Base-by-base conservation (phyloP, 169 alveolate species). In the Plasmodium falciparum region DNA sequence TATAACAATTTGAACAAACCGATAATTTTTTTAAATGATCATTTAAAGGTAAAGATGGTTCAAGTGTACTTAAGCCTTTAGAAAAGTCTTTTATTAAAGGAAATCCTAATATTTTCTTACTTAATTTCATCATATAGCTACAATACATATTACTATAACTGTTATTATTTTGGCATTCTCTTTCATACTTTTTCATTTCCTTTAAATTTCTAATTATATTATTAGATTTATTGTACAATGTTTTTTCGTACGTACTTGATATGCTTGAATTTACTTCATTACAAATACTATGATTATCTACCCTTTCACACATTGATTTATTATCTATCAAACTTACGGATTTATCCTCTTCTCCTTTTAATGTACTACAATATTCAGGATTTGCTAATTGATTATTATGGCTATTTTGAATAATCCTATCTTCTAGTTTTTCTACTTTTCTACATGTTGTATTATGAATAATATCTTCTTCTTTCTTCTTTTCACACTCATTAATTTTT, bases 41-140 rank as follows among this genome's bases (percentile, higher is more conserved):
- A 54, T 61, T 86, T 29, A 86, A 65, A 11, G 92, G 92, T n/a
- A 86, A 56, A 3, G 88, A 58, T 11, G 92, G 92, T 33, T 86
- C 78, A 43, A 61, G 59, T n/a, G 92, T 86, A 15, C 61, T 86
- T 74, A 86, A 22, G 8, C 92, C 92, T 47, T n/a, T 72, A 71
- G 71, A 86, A 74, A 86, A 86, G n/a, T 86, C 92, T 58, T 50
- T 71, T 33, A 86, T 61, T 67, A 86, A 52, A 7, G 92, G 88
- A 39, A 86, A 70, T 29, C 92, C 92, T 29, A 86, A 5, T 20
- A 59, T n/a, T 56, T 62, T 70, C 56, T 72, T 86, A 47, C 92
- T 71, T 43, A 86, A 29, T 59, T 86, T 86, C 92, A 86, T 86
- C 86, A 73, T 61, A 43, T 86, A 26, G n/a, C 62, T 86, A 24